phyloP scores from a whole-genome alignment of 2,329 filamentous ascomycete genomes.

The Botrytis sinoallii region DNA sequence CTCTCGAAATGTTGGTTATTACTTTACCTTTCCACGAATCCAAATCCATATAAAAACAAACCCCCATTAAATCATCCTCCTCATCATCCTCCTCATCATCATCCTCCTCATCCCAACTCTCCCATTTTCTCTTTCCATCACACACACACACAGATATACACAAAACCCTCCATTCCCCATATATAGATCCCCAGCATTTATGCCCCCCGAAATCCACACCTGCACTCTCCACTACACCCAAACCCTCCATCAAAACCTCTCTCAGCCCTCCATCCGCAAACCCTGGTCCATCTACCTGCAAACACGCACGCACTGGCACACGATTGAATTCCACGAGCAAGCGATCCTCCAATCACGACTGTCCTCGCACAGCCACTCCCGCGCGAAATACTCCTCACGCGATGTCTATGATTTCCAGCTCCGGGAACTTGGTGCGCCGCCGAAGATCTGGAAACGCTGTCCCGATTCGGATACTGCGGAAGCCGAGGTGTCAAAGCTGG shows the following conservation, averaged over 20 bases:
- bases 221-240: not conserved
- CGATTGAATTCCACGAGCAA: not conserved
- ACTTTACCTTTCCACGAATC: no score
- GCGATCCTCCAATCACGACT: not conserved
- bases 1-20: no score
- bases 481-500: not conserved
- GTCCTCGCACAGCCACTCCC: no score
- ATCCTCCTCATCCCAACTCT: not conserved
- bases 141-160: not conserved
- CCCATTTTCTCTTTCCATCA: no score
- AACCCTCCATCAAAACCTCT: not conserved
- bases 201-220: not conserved
- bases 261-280: rapidly evolving
- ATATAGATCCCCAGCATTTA: no score
- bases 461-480: not conserved
- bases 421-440: no score
- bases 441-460: not conserved
- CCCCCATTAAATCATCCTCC: no score
- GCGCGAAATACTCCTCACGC: not conserved
- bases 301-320: no score
- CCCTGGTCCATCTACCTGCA: not conserved
- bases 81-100: no score
- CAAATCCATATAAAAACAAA: no score
- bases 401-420: no score
- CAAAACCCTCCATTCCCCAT: no score